These are phyloP conservation scores for Lasiosphaeria ovina DNA, from an alignment of 495 filamentous ascomycete species.

Conservation along the genomic window DNA sequence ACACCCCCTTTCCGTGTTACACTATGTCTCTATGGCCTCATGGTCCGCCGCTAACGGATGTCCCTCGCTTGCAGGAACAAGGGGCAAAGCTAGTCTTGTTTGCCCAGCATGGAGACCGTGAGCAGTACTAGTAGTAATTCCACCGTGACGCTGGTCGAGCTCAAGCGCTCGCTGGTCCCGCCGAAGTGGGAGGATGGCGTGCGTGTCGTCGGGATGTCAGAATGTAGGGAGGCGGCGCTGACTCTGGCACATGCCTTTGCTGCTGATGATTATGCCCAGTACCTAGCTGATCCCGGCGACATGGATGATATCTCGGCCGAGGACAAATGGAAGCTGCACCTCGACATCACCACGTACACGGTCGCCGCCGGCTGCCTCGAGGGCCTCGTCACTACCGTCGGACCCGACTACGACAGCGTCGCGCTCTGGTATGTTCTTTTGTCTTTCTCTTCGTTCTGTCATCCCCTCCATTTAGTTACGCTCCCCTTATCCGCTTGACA, in stretches of 20 bases:
- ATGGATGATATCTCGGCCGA: constrained; percentile 43
- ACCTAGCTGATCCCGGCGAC: constrained; percentile 68
- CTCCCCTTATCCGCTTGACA: no score
- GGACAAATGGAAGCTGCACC: constrained; percentile 70
- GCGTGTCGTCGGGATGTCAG: constrained; percentile 56
- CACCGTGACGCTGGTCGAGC: constrained; percentile 34
- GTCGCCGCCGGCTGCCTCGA: constrained; percentile 68
- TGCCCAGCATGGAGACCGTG: constrained; percentile 31
- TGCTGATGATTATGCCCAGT: constrained; percentile 67
- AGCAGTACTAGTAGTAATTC: neutral
- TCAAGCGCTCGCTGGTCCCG: constrained; percentile 50
- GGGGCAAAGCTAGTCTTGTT: constrained; percentile 1
- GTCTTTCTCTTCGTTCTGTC: neutral
- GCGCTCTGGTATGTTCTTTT: constrained; percentile 63
- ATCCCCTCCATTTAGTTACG: neutral
- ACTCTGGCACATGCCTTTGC: constrained; percentile 74
- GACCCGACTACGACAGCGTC: constrained; percentile 70
- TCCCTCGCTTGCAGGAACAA: constrained; percentile 3
- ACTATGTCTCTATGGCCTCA: no score
- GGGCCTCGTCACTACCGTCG: constrained; percentile 68
- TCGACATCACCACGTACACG: constrained; percentile 69
- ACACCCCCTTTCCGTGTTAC: neutral
- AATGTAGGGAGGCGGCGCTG: constrained; percentile 64
- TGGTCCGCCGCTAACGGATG: neutral
- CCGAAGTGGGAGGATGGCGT: constrained; percentile 49